Conservation (phyloP, 2,329 filamentous ascomycete genomes). For the Cercospora zeae-maydis region DNA sequence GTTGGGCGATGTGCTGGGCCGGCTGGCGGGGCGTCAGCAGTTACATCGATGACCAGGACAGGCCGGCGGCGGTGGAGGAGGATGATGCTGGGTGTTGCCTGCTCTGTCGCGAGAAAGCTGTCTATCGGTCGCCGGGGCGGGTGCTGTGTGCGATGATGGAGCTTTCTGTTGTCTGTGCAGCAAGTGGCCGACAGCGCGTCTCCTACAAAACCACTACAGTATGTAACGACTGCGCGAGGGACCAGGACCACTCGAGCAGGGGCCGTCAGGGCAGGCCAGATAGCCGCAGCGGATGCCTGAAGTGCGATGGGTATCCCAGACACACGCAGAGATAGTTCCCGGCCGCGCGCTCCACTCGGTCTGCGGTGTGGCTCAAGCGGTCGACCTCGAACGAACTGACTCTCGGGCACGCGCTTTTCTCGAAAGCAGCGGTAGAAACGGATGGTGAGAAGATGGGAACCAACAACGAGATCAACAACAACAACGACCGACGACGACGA, state of each 20-base stretch:
- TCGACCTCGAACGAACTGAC: background rate
- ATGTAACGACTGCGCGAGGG: background rate
- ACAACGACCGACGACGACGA: background rate
- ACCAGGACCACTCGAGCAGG: background rate
- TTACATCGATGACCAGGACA: background rate
- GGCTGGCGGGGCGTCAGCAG: background rate
- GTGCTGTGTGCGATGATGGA: too few relatives aligned
- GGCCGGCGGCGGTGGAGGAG: background rate
- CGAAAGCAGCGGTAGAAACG: background rate
- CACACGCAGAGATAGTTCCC: background rate
- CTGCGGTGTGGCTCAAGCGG: conserved; percentile 4
- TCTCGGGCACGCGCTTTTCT: background rate
- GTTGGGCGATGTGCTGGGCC: background rate
- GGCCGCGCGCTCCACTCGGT: conserved; percentile 1
- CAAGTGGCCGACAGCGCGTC: background rate
- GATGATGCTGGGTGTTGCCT: background rate
- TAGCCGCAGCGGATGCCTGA: background rate
- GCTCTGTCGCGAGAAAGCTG: too few relatives aligned
- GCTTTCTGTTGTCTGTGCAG: background rate
- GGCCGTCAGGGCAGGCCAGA: background rate
- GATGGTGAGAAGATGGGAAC: too few relatives aligned
- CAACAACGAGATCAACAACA: background rate
- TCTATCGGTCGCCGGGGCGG: too few relatives aligned
- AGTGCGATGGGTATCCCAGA: conserved; percentile 4
- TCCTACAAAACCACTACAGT: background rate